A percentile compares a stretch with the other conserved stretches of the same genome.
Conservation (phyloP, 768 basidiomycete genomes). For the Hericium erinaceus region DNA sequence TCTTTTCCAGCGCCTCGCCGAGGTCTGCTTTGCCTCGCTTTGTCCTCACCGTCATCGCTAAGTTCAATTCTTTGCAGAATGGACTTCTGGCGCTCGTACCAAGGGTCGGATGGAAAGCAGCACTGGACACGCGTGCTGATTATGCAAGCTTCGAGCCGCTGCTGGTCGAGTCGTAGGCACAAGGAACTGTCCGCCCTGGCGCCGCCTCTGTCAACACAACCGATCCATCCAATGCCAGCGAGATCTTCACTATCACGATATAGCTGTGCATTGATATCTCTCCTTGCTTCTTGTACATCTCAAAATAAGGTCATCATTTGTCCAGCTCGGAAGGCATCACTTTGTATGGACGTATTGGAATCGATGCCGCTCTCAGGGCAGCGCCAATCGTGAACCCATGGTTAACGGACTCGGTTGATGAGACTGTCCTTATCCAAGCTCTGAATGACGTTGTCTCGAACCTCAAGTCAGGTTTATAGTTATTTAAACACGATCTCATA, state of each 20-base stretch:
- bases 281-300: not conserved
- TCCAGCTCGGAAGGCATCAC: slow-evolving; percentile 47
- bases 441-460: slow-evolving; percentile 39
- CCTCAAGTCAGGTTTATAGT: slow-evolving; percentile 30
- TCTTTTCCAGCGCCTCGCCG: slow-evolving; percentile 49
- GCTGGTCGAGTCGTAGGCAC: slow-evolving; percentile 27
- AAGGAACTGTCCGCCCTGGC: slow-evolving; percentile 57
- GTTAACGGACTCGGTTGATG: slow-evolving; percentile 51
- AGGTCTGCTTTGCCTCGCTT: slow-evolving; percentile 23
- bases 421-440: slow-evolving; percentile 37
- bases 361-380: slow-evolving; percentile 43
- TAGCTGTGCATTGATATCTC: slow-evolving; percentile 34
- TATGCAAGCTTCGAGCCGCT: not conserved
- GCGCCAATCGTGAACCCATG: slow-evolving; percentile 43
- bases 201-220: slow-evolving; percentile 40
- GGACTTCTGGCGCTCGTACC: slow-evolving; percentile 55
- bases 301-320: not conserved
- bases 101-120: slow-evolving; percentile 35
- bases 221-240: slow-evolving; percentile 41
- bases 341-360: slow-evolving; percentile 54
- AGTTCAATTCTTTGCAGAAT: slow-evolving; percentile 22
- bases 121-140: slow-evolving; percentile 33
- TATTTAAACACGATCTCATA: not conserved
- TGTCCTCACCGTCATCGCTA: not conserved
- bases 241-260: slow-evolving; percentile 54